These are phyloP conservation scores for Petrea volubilis DNA, from an alignment of 257 asterid species.

Conservation along the genomic window DNA sequence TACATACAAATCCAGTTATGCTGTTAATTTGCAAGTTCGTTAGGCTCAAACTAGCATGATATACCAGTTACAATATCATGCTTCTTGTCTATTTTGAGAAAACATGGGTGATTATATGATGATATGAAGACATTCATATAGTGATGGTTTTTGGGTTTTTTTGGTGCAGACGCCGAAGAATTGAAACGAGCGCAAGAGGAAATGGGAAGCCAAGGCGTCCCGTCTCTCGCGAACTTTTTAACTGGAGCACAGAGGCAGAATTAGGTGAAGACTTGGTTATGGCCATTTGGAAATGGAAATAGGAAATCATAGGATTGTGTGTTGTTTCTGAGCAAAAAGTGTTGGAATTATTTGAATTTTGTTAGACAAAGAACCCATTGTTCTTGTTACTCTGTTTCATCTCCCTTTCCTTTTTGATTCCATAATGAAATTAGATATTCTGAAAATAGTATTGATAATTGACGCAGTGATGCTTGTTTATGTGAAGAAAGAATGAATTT, in stretches of 20 bases:
- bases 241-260: conserved; percentile 79
- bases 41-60: too few species aligned
- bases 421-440: not conserved
- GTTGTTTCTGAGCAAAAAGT: conserved; percentile 5
- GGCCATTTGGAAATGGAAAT: not conserved
- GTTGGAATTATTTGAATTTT: conserved; percentile 5
- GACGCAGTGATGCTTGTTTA: conserved; percentile 9
- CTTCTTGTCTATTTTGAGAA: too few species aligned
- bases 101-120: not conserved
- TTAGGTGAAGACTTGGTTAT: conserved; percentile 23
- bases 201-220: conserved; percentile 96
- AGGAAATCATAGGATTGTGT: conserved; percentile 1
- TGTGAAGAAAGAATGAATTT: conserved; percentile 7
- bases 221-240: conserved; percentile 73
- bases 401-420: not conserved
- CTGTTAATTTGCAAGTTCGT: too few species aligned
- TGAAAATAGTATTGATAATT: too few species aligned
- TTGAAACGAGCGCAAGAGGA: conserved; percentile 93
- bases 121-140: not conserved
- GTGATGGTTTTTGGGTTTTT: conserved; percentile 10
- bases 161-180: conserved; percentile 82
- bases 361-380: not conserved
- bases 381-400: not conserved
- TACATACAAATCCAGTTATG: too few species aligned
- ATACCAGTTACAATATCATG: too few species aligned